These are phyloP conservation scores for Talaromyces sp. DNA, from an alignment of 2,329 filamentous ascomycete species.

Conservation along the genomic window DNA sequence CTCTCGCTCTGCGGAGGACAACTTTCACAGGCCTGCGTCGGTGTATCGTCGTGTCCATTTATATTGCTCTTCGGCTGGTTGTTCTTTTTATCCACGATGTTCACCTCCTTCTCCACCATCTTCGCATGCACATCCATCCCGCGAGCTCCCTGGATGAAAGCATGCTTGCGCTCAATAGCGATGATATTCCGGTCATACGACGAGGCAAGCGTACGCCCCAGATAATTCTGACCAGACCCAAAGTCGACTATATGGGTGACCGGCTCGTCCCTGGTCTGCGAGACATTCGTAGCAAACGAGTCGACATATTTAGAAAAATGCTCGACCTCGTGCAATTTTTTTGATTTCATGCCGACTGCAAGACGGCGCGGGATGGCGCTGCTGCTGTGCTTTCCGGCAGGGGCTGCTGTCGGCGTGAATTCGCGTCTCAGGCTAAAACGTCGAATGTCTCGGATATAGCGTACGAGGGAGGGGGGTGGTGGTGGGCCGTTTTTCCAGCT, in stretches of 20 bases:
- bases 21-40: neutral
- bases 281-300: slow-evolving; percentile 55
- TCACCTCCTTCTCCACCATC: slow-evolving; percentile 65
- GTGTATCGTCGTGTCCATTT: slow-evolving; percentile 5
- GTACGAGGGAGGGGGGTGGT: slow-evolving; percentile 55
- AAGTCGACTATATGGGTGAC: slow-evolving; percentile 93
- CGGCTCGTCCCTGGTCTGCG: slow-evolving; percentile 36
- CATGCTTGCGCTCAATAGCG: slow-evolving; percentile 80
- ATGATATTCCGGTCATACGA: slow-evolving; percentile 85
- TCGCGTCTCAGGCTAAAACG: slow-evolving; percentile 62
- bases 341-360: slow-evolving; percentile 87
- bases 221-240: slow-evolving; percentile 93
- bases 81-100: slow-evolving; percentile 40
- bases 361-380: slow-evolving; percentile 61
- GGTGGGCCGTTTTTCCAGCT: slow-evolving; percentile 40
- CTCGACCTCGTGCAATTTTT: slow-evolving; percentile 90
- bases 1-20: slow-evolving; percentile 55
- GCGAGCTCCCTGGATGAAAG: slow-evolving; percentile 81
- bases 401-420: slow-evolving; percentile 40
- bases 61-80: slow-evolving; percentile 64
- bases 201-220: slow-evolving; percentile 77
- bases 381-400: slow-evolving; percentile 30
- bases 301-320: slow-evolving; percentile 86
- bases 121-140: slow-evolving; percentile 79
- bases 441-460: slow-evolving; percentile 69